Evolutionary conservation across 1,284 basidiomycete genomes (phyloP), one percentile per base, ranked within the genome.

Genomic region (Mycena citricolor): DNA sequence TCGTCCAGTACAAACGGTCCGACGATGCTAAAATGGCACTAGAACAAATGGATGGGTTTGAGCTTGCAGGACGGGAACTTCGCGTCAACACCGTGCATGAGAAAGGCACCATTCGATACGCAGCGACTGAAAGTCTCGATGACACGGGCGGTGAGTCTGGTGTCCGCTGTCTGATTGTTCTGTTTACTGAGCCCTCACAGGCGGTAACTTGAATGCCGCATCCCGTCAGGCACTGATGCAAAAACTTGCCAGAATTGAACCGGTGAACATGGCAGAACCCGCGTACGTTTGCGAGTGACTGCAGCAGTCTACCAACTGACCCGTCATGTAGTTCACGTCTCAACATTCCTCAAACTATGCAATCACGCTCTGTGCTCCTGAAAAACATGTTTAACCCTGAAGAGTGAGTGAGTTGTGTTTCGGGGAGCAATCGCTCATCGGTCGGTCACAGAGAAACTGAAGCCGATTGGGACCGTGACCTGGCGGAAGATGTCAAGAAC

Each of bases 11-110:
- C 57, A 90, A 91, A 60, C 78, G 89, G 37, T 71, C 83, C 13
- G 87, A 93, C 59, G 90, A 97, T 61, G 95, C 97, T 14, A 88
- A 90, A 63, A 94, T 94, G 83, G 95, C 95, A 13, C 70, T 95
- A 29, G 93, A 97, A 60, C 92, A 97, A 56, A 98, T 99, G 94
- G 93, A 98, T 72, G 91, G 91, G 10, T 98, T 99, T 61, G 93
- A 97, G 58, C 77, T 99, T 39, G 95, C 97, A 34, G 97, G 94
- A 34, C 82, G 95, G 12, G 58, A 93, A 90, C 71, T 95, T 50
- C 86, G 87, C 50, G 91, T 94, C 31, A 90, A 91, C 58, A 91
- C 91, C 28, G 90, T 94, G 6, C 89, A 94, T 58, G 91, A 94
- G 63, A 91, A 93, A 60, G 86, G 89, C 24, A 80, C 80, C 32